Base-by-base conservation (phyloP, 106 monocot genomes). In the Apostasia ramifera region DNA sequence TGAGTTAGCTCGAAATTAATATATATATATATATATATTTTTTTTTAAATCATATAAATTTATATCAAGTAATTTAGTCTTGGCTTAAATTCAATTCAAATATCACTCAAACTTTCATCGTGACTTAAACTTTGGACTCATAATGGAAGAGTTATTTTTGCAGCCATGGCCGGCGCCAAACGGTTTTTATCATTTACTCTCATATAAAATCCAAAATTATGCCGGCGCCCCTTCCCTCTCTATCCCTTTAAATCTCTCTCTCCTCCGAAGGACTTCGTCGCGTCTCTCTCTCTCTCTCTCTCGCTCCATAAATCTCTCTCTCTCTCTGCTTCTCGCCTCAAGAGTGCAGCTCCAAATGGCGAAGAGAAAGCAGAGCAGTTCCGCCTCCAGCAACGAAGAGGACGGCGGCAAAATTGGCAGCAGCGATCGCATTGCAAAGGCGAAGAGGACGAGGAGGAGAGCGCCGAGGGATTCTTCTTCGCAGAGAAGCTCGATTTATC, bases 401-500 rank as follows among this genome's bases (percentile, higher is more conserved):
- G 44, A 3, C 42, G 49, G 9, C 38, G 40, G 0, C 39, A 66
- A 39, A 57, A 49, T 8, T 40, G 61, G 12, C 14, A 44, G 0
- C 43, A 66, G 37, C 62, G 54, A 44, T 47, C 57, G 39, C 44
- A 55, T 40, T 6, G 40, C 55, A 47, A 88, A 82, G 77, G 57
- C 71, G 75, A 93, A 84, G 86, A 86, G 80, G 50, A 86, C 75
- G 11, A 82, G 84, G 44, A 89, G 70, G 71, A 89, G 81, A 55
- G 79, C 76, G 40, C 81, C 89, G 1, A 78, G 85, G 14, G 89
- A 89, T 0, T 79, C 82, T 5, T 80, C 89, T 8, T 66, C 81
- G 3, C 81, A 84, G 14, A 86, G 93, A 45, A 93, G 93, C 78
- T 93, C 93, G 13, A 60, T 79, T 48, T 90, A 82, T 71, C 73